These are phyloP conservation scores for Chytriomyces sp. DNA, from an alignment of 192 early-diverging fungal genomes.

Conservation along the genomic window DNA sequence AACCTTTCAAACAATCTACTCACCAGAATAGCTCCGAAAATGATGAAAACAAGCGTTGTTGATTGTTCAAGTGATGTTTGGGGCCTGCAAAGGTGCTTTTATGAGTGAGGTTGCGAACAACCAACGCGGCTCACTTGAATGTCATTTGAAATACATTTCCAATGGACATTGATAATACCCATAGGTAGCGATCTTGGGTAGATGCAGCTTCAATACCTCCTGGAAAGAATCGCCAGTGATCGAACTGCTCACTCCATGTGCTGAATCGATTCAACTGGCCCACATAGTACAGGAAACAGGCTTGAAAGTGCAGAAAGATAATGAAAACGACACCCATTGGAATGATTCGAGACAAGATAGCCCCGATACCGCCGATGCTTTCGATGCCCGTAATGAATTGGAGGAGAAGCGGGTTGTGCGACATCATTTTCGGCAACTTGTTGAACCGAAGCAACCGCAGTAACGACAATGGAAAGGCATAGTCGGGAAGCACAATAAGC, in stretches of 20 bases:
- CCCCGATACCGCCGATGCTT: conserved; percentile 11
- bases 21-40: conserved; percentile 36
- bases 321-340: background rate
- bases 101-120: background rate
- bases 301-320: conserved; percentile 32
- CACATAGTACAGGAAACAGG: conserved; percentile 9
- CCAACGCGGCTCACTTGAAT: conserved; percentile 30
- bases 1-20: background rate
- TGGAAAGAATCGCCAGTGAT: background rate
- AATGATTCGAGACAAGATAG: conserved; percentile 4
- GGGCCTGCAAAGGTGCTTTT: conserved; percentile 23
- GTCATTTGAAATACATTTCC: conserved; percentile 33
- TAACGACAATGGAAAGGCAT: conserved; percentile 20
- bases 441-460: conserved; percentile 33
- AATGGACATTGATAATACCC: conserved; percentile 9
- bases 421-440: conserved; percentile 22
- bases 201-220: conserved; percentile 6
- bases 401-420: conserved; percentile 22
- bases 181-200: conserved; percentile 38
- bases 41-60: conserved; percentile 25
- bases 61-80: conserved; percentile 29
- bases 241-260: conserved; percentile 20
- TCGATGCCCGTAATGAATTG: conserved; percentile 1
- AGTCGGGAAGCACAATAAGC: background rate
- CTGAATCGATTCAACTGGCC: conserved; percentile 9